These are phyloP conservation scores for Tuber borchii DNA, from an alignment of 495 filamentous ascomycete genomes.

Conservation along the genomic window DNA sequence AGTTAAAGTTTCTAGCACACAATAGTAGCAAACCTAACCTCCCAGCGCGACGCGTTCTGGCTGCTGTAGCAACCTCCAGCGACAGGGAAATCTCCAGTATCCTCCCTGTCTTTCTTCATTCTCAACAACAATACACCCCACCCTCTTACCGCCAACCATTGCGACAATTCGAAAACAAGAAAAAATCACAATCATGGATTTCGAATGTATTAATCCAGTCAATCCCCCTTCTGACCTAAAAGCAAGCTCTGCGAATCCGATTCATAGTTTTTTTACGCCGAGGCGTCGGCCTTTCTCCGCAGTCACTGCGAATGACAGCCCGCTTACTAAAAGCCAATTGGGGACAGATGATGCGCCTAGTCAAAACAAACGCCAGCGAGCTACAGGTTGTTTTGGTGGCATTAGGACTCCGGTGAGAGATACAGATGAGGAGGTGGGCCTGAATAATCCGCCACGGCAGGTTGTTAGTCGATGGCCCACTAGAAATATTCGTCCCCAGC, in stretches of 20 bases:
- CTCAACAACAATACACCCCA: not conserved
- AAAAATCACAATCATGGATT: constrained; percentile 8
- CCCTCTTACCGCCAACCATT: not conserved
- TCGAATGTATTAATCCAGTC: constrained; percentile 22
- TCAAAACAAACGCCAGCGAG: not conserved
- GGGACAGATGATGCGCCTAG: not conserved
- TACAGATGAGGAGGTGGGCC: not conserved
- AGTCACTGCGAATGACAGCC: constrained; percentile 20
- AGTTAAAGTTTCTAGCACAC: not conserved
- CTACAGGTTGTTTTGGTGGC: not conserved
- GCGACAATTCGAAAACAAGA: not conserved
- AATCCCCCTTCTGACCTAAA: constrained; percentile 35
- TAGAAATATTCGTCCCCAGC: not conserved
- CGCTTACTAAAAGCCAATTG: not conserved
- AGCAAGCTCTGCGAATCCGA: constrained; percentile 22
- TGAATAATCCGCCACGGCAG: not conserved
- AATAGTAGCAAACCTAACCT: not conserved
- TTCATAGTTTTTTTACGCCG: constrained; percentile 41
- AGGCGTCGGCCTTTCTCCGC: constrained; percentile 28
- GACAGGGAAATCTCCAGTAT: not conserved
- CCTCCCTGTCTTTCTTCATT: not conserved
- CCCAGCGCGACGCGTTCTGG: not conserved
- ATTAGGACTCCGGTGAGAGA: not conserved
- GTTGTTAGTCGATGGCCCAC: not conserved
- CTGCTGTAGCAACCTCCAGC: not conserved